Evolutionary conservation across 2,329 filamentous ascomycete species (phyloP).

Genomic region (Phyllosticta citrichinensis): DNA sequence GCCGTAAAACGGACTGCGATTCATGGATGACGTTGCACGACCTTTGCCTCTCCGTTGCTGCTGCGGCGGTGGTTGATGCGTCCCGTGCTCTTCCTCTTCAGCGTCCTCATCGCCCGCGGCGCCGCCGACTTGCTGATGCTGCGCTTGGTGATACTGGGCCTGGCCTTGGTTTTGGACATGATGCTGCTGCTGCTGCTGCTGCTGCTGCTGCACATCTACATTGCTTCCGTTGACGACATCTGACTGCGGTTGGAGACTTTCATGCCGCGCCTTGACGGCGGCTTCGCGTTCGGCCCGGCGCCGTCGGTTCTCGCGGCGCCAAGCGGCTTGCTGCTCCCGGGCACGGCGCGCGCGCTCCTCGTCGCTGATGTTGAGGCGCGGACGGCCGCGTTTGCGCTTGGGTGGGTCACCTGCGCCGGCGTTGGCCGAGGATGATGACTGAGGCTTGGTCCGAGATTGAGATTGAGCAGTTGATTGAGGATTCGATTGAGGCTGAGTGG

Average conservation of each 20-base stretch:
- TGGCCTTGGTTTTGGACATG: not conserved
- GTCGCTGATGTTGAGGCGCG: slow-evolving; percentile 9
- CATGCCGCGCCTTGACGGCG: slow-evolving; percentile 49
- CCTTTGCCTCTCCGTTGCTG: not conserved
- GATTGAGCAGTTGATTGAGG: not conserved
- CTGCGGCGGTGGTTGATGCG: not conserved
- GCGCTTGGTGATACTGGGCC: not conserved
- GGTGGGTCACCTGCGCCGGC: not conserved
- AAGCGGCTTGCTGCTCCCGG: slow-evolving; percentile 7
- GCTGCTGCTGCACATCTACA: not conserved
- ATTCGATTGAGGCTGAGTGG: not conserved
- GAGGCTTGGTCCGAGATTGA: not conserved
- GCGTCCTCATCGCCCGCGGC: not conserved
- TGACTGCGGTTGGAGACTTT: slow-evolving; percentile 42
- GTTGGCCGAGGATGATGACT: not conserved
- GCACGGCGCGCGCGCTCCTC: slow-evolving; percentile 7
- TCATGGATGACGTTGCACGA: not conserved
- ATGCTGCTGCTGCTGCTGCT: not conserved
- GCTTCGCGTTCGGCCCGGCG: slow-evolving; percentile 18
- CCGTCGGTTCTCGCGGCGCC: slow-evolving; percentile 7
- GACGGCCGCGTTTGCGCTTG: slow-evolving; percentile 8
- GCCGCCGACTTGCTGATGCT: not conserved
- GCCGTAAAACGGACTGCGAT: slow-evolving; percentile 10
- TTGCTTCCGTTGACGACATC: not conserved
- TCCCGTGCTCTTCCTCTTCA: not conserved